phyloP scores from a whole-genome alignment of 2,329 filamentous ascomycete genomes.

The Rhynchosporium agropyri region DNA sequence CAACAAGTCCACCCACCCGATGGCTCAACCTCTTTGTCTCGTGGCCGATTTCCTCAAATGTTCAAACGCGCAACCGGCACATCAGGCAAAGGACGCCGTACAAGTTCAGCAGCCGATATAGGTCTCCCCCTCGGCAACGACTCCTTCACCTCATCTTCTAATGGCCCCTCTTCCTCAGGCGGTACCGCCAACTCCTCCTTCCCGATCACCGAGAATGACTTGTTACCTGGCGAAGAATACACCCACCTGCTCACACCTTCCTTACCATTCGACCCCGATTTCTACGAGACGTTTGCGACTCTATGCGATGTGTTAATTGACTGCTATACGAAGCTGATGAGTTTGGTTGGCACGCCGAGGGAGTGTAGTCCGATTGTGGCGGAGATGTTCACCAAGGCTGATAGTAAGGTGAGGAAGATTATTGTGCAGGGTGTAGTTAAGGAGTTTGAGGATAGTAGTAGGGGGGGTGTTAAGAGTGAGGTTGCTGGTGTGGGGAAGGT shows the following conservation, averaged over 20 bases:
- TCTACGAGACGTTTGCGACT: conserved; percentile 94
- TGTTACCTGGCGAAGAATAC: conserved; percentile 84
- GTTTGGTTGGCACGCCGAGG: conserved; percentile 73
- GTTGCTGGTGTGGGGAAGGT: conserved; percentile 85
- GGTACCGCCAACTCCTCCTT: conserved; percentile 47
- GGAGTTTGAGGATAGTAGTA: conserved; percentile 89
- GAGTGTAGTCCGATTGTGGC: conserved; percentile 71
- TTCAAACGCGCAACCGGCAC: conserved; percentile 64
- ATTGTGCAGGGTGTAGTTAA: conserved; percentile 84
- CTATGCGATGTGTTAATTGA: conserved; percentile 95
- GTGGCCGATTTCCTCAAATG: conserved; percentile 82
- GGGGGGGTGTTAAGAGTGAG: conserved; percentile 76
- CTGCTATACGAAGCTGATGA: conserved; percentile 79
- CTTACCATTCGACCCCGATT: conserved; percentile 94
- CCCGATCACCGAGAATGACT: conserved; percentile 62
- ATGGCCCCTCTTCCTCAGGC: conserved; percentile 43
- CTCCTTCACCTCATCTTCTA: conserved; percentile 50
- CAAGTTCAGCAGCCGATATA: conserved; percentile 62
- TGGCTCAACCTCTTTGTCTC: conserved; percentile 68
- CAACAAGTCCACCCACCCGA: conserved; percentile 83
- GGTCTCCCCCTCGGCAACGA: conserved; percentile 55
- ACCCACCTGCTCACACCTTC: conserved; percentile 86
- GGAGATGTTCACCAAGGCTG: conserved; percentile 88
- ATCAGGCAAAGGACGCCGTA: conserved; percentile 58
- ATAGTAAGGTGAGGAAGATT: conserved; percentile 83